Evolutionary conservation across 2,329 filamentous ascomycete genomes (phyloP).

Genomic region (Aspergillus puulaauensis): DNA sequence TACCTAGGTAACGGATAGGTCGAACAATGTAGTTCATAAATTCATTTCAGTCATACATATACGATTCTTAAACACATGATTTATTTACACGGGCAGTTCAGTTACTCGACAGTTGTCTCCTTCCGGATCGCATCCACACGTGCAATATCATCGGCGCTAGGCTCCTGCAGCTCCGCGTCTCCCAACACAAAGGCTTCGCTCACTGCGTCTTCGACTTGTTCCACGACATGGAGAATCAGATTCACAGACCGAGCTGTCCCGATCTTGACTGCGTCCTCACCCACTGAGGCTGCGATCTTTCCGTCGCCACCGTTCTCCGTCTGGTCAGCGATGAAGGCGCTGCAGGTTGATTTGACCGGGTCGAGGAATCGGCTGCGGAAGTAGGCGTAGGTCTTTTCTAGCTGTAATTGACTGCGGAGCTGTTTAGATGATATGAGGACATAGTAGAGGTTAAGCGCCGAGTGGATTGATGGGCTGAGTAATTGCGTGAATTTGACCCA

Average conservation of each 20-base stretch:
- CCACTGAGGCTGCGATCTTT: conserved; percentile 33
- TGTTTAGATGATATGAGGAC: conserved; percentile 52
- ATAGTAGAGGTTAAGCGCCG: conserved; percentile 60
- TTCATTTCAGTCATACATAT: background rate
- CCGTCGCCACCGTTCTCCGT: conserved; percentile 37
- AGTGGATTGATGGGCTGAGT: conserved; percentile 50
- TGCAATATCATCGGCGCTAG: conserved; percentile 30
- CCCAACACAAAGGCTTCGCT: conserved; percentile 28
- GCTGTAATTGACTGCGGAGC: conserved; percentile 48
- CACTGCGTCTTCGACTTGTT: conserved; percentile 36
- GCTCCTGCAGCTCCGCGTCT: conserved; percentile 28
- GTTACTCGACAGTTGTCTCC: conserved; percentile 16
- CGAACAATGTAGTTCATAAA: too few species aligned
- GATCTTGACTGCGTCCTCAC: conserved; percentile 33
- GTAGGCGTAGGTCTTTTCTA: conserved; percentile 37
- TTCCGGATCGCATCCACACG: conserved; percentile 28
- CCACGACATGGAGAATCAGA: conserved; percentile 30
- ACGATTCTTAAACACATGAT: too few species aligned
- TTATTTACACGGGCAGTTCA: background rate
- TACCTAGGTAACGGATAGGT: too few species aligned
- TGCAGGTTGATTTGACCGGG: conserved; percentile 34
- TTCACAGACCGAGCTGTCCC: conserved; percentile 38
- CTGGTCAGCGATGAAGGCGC: conserved; percentile 33
- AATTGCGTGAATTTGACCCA: conserved; percentile 53
- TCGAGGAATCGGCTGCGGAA: conserved; percentile 34